These are phyloP conservation scores for Schoenoplectus triqueter DNA, from an alignment of 202 grass and related monocot species.

Conservation along the genomic window DNA sequence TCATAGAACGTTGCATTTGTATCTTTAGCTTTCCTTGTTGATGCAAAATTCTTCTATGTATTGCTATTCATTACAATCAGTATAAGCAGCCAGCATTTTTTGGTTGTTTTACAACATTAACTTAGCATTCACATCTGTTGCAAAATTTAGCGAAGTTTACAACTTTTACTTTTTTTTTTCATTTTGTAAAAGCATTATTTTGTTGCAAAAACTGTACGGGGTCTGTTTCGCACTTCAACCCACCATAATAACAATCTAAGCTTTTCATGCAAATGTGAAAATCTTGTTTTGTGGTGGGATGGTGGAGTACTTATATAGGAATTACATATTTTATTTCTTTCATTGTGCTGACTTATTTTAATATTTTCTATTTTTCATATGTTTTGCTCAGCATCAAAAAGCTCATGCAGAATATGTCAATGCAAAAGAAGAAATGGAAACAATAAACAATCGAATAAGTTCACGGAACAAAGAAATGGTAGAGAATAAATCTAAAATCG, in stretches of 20 bases:
- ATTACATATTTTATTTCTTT: slow-evolving; percentile 39
- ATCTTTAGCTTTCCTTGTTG: slow-evolving; percentile 17
- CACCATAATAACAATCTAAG: background rate
- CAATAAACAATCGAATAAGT: slow-evolving; percentile 63
- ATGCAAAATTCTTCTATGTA: background rate
- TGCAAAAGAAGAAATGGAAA: slow-evolving; percentile 74
- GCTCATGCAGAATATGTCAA: slow-evolving; percentile 59
- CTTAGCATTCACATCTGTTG: background rate
- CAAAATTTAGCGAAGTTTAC: background rate
- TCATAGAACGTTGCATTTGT: slow-evolving; percentile 11
- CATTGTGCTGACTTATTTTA: slow-evolving; percentile 12
- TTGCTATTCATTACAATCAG: background rate
- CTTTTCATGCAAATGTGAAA: background rate
- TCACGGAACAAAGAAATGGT: slow-evolving; percentile 50
- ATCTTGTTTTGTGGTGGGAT: background rate
- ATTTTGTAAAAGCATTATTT: background rate
- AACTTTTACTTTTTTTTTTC: background rate
- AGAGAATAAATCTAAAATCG: slow-evolving; percentile 63
- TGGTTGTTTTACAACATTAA: slow-evolving; percentile 10
- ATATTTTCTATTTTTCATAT: slow-evolving; percentile 30
- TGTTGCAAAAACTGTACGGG: background rate
- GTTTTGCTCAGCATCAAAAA: slow-evolving; percentile 65
- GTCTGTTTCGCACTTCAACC: background rate
- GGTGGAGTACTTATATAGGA: background rate
- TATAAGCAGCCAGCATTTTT: background rate